Base-by-base conservation (phyloP, 108 stramenopile species). In the Cyclotella sp. region DNA sequence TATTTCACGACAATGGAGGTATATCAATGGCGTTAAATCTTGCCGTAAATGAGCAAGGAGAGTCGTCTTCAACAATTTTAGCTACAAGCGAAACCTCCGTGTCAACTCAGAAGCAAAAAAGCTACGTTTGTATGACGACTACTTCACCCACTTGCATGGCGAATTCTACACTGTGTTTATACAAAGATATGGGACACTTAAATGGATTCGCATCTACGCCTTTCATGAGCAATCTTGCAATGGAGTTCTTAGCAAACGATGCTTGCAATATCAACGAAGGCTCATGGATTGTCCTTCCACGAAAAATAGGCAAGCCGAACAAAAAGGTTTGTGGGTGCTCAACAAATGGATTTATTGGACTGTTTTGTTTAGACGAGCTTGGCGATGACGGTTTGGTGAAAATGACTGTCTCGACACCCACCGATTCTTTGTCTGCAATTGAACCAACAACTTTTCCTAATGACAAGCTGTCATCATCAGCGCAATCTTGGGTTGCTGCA, bases 351-450 rank as follows among this genome's bases (percentile, higher is more conserved):
- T 65, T 65, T 14, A 21, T 3, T 10, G 63, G 63, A 46, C 14
- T 65, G 63, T 65, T 27, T 65, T 65, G 63, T 65, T 65, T 65
- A 46, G 63, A 65, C 21, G 63, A 47, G 26, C 24, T 24, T 9
- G 21, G 24, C 44, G 63, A 65, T 46, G 63, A 65, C 22, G 27
- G 42, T 27, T 3, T 61, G 60, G 12, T 13, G 14, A 61, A n/a
- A 39, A 61, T 39, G 30, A 18, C 29, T 16, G 22, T 26, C 55
- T 57, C 55, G 19, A 12, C 24, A 19, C 19, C 55, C 21, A 24
- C 19, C 12, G 12, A 57, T 8, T 29, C 19, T 24, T 12, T 55
- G n/a, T 24, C 34, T 16, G 9, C 60, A 24, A 24, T 22, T 22
- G 24, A 19, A 24, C 7, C 55, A 19, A 12, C n/a, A 26, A 24